A percentile compares a stretch with the other conserved stretches of the same genome.
phyloP scores from a whole-genome alignment of 129 eudicot species.

The Saposhnikovia divaricata region DNA sequence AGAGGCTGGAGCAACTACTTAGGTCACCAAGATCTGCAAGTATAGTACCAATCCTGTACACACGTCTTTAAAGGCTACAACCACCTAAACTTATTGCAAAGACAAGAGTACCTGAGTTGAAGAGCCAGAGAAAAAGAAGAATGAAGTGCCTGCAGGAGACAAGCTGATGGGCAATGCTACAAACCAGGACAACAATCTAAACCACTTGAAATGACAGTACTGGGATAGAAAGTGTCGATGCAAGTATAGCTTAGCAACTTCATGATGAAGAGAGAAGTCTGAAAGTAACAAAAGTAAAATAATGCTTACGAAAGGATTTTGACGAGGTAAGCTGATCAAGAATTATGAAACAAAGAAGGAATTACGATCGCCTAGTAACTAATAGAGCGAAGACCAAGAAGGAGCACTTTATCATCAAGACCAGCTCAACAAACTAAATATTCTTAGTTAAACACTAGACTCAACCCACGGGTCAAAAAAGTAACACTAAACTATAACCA shows the following conservation, averaged over 20 bases:
- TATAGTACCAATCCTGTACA: background rate
- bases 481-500: background rate
- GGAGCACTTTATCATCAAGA: too few relatives aligned
- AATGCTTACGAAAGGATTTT: background rate
- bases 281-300: too few relatives aligned
- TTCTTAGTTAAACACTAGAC: background rate
- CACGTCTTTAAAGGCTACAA: background rate
- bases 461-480: background rate
- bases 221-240: background rate
- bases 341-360: too few relatives aligned
- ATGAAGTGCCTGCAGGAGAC: background rate
- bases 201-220: background rate
- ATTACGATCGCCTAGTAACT: background rate
- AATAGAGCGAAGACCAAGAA: too few relatives aligned
- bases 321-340: background rate
- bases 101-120: background rate
- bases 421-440: background rate
- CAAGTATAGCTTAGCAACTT: background rate
- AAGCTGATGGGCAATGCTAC: background rate
- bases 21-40: background rate
- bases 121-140: background rate
- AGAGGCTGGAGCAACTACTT: background rate
- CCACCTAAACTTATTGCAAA: background rate
- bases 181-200: background rate
- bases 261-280: background rate